These are phyloP conservation scores for Agaricales sp. DNA, from an alignment of 1,284 basidiomycete species.

Conservation along the genomic window DNA sequence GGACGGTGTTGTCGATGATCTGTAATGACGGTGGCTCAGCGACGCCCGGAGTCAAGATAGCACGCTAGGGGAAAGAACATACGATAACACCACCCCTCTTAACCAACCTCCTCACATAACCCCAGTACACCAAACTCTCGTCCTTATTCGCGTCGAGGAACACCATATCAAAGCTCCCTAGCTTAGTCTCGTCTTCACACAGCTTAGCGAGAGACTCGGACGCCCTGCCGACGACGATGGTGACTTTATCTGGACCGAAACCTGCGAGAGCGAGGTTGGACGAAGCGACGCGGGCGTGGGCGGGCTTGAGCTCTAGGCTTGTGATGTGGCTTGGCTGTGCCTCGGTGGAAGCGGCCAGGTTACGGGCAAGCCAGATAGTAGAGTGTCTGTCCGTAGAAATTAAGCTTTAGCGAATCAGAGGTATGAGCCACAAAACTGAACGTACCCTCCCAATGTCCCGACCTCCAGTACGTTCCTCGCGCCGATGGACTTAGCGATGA, in stretches of 20 bases:
- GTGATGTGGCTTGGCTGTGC: slow-evolving; percentile 31
- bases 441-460: slow-evolving; percentile 52
- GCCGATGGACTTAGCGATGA: slow-evolving; percentile 33
- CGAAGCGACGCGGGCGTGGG: slow-evolving; percentile 40
- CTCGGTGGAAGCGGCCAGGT: slow-evolving; percentile 33
- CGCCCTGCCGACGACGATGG: slow-evolving; percentile 40
- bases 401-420: slow-evolving; percentile 6
- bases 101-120: slow-evolving; percentile 43
- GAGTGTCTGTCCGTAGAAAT: slow-evolving; percentile 32
- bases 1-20: slow-evolving; percentile 57
- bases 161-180: slow-evolving; percentile 38
- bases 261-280: slow-evolving; percentile 42
- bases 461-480: slow-evolving; percentile 49
- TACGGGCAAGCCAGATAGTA: slow-evolving; percentile 48
- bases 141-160: slow-evolving; percentile 59
- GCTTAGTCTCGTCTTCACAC: not conserved
- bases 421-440: too few species aligned
- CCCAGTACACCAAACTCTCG: slow-evolving; percentile 38
- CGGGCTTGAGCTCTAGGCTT: slow-evolving; percentile 37
- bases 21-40: too few species aligned
- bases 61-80: too few species aligned
- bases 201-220: slow-evolving; percentile 26
- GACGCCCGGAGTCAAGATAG: too few species aligned
- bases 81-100: slow-evolving; percentile 48
- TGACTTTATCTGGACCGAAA: slow-evolving; percentile 30